Base-by-base conservation (phyloP, 2,329 filamentous ascomycete genomes). In the Orbilia oligospora region DNA sequence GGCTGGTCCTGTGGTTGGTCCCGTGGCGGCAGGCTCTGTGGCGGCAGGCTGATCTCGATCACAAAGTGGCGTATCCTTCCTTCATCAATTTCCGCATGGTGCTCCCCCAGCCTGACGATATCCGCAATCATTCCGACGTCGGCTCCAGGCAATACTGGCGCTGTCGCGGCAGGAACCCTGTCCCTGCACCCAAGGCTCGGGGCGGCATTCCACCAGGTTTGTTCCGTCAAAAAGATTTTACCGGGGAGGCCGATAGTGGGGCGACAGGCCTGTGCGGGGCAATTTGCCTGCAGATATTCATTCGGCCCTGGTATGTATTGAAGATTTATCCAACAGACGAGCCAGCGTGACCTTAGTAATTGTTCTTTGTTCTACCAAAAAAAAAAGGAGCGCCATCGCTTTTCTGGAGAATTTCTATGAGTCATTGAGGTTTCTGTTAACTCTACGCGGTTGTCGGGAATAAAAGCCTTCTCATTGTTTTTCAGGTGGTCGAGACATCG, bases 101-200 rank as follows among this genome's bases (percentile, higher is more conserved):
- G n/a, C n/a, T n/a, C n/a, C n/a, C n/a, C n/a, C n/a, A n/a, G n/a
- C n/a, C n/a, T n/a, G n/a, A n/a, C n/a, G n/a, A n/a, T 44, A 61
- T 61, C 56, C 56, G 56, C 66, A 69, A 58, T 48, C 66, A 51
- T 68, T 68, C 71, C 71, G 71, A 75, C 33, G 63, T 75, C 71
- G 71, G 71, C 63, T 75, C 64, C 53, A 68, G 53, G 64, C 38
- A 68, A 64, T 33, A 73, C 64, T 36, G 53, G 46, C 64, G 44
- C 64, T 68, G 49, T 69, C 66, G 70, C 61, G 70, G 63, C 49
- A 27, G 27, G 30, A 55, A 24, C 53, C 71, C 30, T 56, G 64
- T 75, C 71, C 71, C 44, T 75, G 64, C 55, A 65, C 27, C 56
- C 22, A 63, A 51, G 58, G 56, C 53, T 36, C 55, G 20, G 55